Conservation (phyloP, 345 rosid genomes). For the Aurinia saxatilis region DNA sequence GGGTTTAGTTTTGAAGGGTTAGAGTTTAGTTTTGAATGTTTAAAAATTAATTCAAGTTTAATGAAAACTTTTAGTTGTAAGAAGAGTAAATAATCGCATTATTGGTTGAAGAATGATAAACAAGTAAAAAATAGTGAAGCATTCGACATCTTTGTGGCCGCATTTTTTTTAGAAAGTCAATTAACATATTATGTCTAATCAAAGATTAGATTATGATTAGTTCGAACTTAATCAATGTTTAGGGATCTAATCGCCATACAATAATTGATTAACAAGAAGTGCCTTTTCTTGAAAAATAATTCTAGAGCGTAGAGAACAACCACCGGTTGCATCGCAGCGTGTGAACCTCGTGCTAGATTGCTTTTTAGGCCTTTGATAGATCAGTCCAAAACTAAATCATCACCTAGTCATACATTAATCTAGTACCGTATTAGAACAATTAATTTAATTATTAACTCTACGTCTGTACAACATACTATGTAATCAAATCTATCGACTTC, state of each 20-base stretch:
- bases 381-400: neutral
- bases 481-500: no score
- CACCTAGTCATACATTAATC: neutral
- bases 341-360: conserved; percentile 17
- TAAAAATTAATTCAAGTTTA: no score
- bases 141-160: neutral
- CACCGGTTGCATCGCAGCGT: neutral
- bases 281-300: neutral
- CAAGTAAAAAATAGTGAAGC: neutral
- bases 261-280: conserved; percentile 10
- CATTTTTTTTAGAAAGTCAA: conserved; percentile 7
- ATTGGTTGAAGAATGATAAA: neutral
- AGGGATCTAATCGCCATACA: conserved; percentile 7
- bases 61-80: no score
- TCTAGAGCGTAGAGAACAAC: neutral
- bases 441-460: neutral
- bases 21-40: no score
- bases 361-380: conserved; percentile 5
- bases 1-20: no score
- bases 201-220: conserved; percentile 11
- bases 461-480: neutral
- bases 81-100: no score
- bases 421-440: neutral
- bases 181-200: neutral
- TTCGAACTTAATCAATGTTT: neutral